Conservation (phyloP, 108 stramenopile genomes). For the Hondaea fermentalgiana region DNA sequence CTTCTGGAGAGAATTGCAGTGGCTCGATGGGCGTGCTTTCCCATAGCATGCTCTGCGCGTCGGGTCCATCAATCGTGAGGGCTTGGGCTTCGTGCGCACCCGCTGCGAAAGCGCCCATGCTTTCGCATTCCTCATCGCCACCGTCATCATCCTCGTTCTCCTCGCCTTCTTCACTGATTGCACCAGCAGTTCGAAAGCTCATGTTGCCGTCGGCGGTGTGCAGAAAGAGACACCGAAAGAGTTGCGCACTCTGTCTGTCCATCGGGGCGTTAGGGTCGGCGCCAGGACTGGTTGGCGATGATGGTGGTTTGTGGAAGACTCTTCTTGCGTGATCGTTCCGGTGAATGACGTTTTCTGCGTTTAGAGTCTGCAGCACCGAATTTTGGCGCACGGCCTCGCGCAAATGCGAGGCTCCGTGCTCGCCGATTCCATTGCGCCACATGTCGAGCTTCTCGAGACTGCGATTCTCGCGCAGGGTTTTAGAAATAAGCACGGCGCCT, state of each 20-base stretch:
- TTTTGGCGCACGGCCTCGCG: neutral
- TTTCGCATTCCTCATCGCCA: no score
- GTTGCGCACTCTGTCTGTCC: neutral
- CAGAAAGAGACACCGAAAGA: neutral
- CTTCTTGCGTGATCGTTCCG: neutral
- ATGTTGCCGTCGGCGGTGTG: neutral
- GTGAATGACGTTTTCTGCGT: neutral
- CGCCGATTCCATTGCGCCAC: neutral
- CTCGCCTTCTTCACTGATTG: no score
- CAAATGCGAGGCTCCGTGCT: neutral
- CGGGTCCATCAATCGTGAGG: no score
- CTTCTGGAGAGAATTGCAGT: neutral
- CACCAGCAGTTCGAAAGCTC: no score
- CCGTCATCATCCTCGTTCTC: no score
- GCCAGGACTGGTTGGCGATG: neutral
- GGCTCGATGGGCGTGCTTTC: neutral
- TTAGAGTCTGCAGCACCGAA: neutral
- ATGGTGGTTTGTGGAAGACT: neutral
- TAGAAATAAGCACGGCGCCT: neutral
- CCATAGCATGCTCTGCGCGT: no score
- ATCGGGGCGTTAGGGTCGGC: neutral
- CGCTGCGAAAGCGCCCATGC: no score
- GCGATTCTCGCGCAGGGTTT: neutral
- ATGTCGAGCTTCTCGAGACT: neutral
- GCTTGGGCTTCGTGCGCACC: no score